phyloP scores from a whole-genome alignment of 495 filamentous ascomycete genomes.

The Talaromyces nanjingensis region DNA sequence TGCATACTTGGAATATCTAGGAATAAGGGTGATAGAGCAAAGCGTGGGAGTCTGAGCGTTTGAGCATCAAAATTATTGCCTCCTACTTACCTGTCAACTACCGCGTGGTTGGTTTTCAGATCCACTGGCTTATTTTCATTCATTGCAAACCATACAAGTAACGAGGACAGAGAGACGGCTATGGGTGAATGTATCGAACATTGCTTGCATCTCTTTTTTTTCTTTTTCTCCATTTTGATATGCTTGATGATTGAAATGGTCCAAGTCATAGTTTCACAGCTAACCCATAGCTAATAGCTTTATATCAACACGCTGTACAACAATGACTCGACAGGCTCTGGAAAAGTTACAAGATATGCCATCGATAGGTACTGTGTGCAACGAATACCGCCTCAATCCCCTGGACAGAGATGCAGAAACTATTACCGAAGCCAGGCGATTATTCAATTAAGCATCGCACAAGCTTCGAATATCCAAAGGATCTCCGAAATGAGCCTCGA shows the following conservation, averaged over 20 bases:
- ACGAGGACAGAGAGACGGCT: neutral
- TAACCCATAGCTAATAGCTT: neutral
- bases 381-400: neutral
- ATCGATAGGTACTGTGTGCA: neutral
- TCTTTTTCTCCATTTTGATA: too few species aligned
- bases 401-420: neutral
- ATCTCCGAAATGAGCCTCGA: neutral
- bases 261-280: neutral
- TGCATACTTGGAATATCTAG: neutral
- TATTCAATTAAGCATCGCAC: neutral
- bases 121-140: neutral
- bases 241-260: neutral
- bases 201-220: neutral
- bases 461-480: neutral
- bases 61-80: neutral
- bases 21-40: neutral
- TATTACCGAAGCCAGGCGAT: neutral
- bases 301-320: neutral
- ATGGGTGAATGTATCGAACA: neutral
- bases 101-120: neutral
- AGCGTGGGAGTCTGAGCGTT: neutral
- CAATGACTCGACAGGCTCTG: neutral
- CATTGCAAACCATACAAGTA: neutral
- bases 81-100: neutral
- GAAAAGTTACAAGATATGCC: neutral